A percentile compares a stretch with the other conserved stretches of the same genome.
These are phyloP conservation scores for Fusarium globosum DNA, from an alignment of 2,329 filamentous ascomycete species.

Conservation along the genomic window DNA sequence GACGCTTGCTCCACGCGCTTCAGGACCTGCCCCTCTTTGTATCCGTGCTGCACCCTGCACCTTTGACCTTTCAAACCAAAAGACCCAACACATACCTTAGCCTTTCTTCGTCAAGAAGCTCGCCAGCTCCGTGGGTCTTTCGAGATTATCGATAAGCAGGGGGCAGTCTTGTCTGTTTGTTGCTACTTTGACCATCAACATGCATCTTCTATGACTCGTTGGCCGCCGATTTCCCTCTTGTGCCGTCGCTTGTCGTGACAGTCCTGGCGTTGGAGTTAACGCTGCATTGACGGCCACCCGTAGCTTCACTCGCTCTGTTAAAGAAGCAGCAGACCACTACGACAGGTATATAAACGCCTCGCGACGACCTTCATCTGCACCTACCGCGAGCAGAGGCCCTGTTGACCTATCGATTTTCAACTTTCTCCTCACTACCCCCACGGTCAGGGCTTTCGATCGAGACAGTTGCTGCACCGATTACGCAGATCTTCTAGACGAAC, in stretches of 20 bases:
- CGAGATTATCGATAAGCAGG: constrained; percentile 14
- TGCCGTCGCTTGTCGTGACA: constrained; percentile 26
- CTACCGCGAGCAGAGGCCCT: constrained; percentile 23
- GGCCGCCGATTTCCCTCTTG: constrained; percentile 40
- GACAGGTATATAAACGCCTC: constrained; percentile 18
- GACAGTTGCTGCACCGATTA: constrained; percentile 8
- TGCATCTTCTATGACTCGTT: constrained; percentile 46
- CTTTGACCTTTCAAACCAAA: constrained; percentile 16
- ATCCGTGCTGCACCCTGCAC: constrained; percentile 7
- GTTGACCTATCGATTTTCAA: constrained; percentile 40
- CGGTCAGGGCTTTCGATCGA: constrained; percentile 10
- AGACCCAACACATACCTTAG: background rate
- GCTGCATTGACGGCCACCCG: constrained; percentile 20
- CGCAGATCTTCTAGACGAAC: constrained; percentile 2
- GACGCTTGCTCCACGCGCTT: constrained; percentile 16
- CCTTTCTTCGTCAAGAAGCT: constrained; percentile 19
- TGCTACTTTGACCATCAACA: constrained; percentile 28
- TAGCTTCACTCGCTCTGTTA: constrained; percentile 29
- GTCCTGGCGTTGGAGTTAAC: constrained; percentile 12
- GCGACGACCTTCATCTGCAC: constrained; percentile 27
- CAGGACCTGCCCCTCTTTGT: constrained; percentile 38
- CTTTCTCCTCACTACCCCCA: constrained; percentile 32
- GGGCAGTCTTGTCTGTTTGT: constrained; percentile 7
- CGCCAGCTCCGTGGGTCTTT: constrained; percentile 16
- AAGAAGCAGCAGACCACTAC: constrained; percentile 1